Evolutionary conservation across 257 asterid genomes (phyloP).

Genomic region (Pogostemon cablin): DNA sequence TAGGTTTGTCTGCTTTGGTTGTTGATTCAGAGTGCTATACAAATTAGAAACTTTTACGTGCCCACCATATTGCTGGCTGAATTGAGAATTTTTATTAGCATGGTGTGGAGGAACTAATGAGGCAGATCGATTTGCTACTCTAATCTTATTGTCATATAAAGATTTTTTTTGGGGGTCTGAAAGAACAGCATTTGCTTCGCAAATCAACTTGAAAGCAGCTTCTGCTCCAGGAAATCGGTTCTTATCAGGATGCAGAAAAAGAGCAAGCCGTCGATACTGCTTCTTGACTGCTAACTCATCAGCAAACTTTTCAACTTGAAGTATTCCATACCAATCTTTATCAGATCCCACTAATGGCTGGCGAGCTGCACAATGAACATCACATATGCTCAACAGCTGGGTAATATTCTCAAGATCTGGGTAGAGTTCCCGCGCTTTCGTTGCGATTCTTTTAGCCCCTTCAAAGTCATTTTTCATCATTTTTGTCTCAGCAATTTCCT

Average conservation of each 20-base stretch:
- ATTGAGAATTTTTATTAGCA: constrained; percentile 38
- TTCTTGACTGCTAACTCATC: constrained; percentile 67
- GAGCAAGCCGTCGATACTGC: constrained; percentile 81
- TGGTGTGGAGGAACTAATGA: constrained; percentile 48
- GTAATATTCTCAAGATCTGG: constrained; percentile 76
- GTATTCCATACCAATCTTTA: constrained; percentile 79
- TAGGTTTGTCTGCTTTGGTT: constrained; percentile 40
- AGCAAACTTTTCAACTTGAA: constrained; percentile 60
- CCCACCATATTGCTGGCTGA: constrained; percentile 40
- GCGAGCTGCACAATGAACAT: constrained; percentile 75
- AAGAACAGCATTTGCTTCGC: constrained; percentile 75
- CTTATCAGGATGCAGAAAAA: constrained; percentile 85
- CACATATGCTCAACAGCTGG: constrained; percentile 70
- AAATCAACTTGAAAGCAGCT: constrained; percentile 83
- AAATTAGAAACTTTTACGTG: constrained; percentile 43
- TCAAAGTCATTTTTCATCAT: constrained; percentile 65
- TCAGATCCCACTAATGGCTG: constrained; percentile 53
- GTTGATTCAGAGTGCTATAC: constrained; percentile 43
- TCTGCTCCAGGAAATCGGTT: constrained; percentile 89
- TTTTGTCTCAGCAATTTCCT: constrained; percentile 67
- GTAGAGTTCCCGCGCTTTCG: constrained; percentile 66
- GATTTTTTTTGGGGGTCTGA: constrained; percentile 62
- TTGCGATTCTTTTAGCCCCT: constrained; percentile 61
- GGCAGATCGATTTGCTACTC: constrained; percentile 41
- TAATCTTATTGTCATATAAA: constrained; percentile 51